Base-by-base conservation (phyloP, 164 flowering plant genomes). In the Berberis vulgaris region DNA sequence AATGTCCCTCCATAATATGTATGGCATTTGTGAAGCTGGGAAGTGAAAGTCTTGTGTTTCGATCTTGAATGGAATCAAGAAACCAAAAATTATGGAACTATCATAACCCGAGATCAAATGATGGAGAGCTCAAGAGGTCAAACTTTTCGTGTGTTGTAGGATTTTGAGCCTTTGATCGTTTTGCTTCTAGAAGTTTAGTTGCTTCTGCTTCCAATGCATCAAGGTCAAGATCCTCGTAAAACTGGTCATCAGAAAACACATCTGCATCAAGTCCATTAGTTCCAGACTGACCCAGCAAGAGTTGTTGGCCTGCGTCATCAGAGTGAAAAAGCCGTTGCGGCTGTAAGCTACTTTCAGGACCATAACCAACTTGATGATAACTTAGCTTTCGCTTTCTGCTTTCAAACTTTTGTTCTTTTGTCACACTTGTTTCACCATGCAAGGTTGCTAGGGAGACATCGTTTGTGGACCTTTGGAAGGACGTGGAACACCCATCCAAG, bases 181-280 rank as follows among this genome's bases (percentile, higher is more conserved):
- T 65, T 40, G 40, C 66, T 46, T 66, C 67, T 44, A 90, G 73
- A 66, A 78, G 78, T 69, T 74, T 72, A 3, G 96, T 72, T 26
- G 98, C 98, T 70, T 90, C 83, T 8, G 86, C 97, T 76, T 93
- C 97, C 46, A 93, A 63, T 59, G 83, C 96, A 75, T 93, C 97
- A 69, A 90, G 83, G 78, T 93, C 97, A 67, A 93, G 74, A 58
- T 77, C 82, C 45, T 79, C 86, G 64, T 73, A 90, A 69, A 93
- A 93, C 45, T 74, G 70, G 75, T 93, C 98, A 73, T 93, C 90
- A 70, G 59, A 66, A 49, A 76, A 71, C 13, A 49, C 57, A 54
- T 80, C 76, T 2, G 41, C 67, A 6, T 71, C 65, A 50, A 41
- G 63, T 42, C 66, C 68, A 55, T 26, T 63, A n/a, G 72, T 72